Base-by-base conservation (phyloP, 371 early-diverging fungal species). In the Lichtheimia ornata region DNA sequence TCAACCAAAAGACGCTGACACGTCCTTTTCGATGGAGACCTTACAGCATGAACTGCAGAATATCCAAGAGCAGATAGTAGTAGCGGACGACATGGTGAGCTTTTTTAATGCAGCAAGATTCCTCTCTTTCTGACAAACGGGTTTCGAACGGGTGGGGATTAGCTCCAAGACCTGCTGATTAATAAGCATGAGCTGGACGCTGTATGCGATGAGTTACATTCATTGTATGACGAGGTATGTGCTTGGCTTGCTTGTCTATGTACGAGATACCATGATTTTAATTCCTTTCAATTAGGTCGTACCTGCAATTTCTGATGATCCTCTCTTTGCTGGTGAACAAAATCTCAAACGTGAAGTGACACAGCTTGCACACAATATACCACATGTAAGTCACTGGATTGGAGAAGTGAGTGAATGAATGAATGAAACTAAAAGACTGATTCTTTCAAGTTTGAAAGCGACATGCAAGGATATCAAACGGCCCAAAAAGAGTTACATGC, bases 191-290 rank as follows among this genome's bases (percentile, higher is more conserved):
- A 62, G 35, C 49, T 79, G 44, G 73, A 79, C 47, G 50, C 42
- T 11, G 58, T 64, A 28, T 79, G 77, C 57, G 54, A 61, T 5
- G 62, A 72, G 28, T 41, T 79, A 18, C 71, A 71, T 35, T 17
- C 45, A 14, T 49, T 79, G 24, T 76, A 72, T 51, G 73, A 79
- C 20, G 64, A 79, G 64, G 79, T 78, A 56, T 41, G 56, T 20
- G 24, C 50, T 20, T 35, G 6, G 6, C 11, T 35, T 35, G 9
- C 7, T 9, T 11, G 11, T 35, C 11, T 35, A 35, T 11, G 1
- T 35, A 35, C 35, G 1, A 9, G 6, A 35, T 9, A 35, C 9
- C 35, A 35, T 14, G 45, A 6, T 28, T 14, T 15, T 22, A 6
- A 13, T 27, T 40, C 17, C 43, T 43, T 52, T 5, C 5, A 0